Evolutionary conservation across 2,329 filamentous ascomycete genomes (phyloP), one percentile per base, ranked within the genome.

Genomic region (Ophiostoma perfectum): DNA sequence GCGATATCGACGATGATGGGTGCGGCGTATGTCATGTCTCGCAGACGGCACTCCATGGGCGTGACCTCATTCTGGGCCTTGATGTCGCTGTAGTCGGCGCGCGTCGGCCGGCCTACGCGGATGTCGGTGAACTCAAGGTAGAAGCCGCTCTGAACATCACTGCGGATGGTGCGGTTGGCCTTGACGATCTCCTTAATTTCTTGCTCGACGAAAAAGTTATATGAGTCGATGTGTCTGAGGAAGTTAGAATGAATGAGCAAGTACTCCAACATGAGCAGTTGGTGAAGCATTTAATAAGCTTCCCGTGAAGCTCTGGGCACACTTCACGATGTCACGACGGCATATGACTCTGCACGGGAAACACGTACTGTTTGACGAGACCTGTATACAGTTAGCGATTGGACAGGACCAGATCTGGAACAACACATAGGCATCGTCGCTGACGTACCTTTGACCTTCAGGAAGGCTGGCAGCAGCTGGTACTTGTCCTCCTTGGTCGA

Each of bases 11-110:
- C 93, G 47, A 92, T 86, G 71, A 99, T 96, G 0, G 94, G 94
- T 9, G 95, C 95, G 27, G 93, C 91, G 77, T 99, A 99, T n/a
- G 94, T 98, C 85, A 97, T 93, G 77, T 99, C 96, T 74, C 96
- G 89, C 69, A 99, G 83, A 45, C 95, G 91, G 76, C 95, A 99
- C 81, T 99, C 96, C 81, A 98, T 96, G 2, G 95, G 95, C 1
- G 92, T 96, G 70, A 99, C 89, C 74, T 90, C 86, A 73, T 85
- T 87, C 72, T 88, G 85, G 66, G 88, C 86, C 75, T 89, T 87
- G 74, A 86, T 83, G 75, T 91, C 86, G 75, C 89, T 88, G 78
- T 86, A 87, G 73, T 96, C 92, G 70, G 88, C 83, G 67, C 93
- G 90, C 73, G 91, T 90, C 5, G 96, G 95, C 58, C 83, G 86